Conservation (phyloP, 257 asterid genomes). For the Mentha longifolia region DNA sequence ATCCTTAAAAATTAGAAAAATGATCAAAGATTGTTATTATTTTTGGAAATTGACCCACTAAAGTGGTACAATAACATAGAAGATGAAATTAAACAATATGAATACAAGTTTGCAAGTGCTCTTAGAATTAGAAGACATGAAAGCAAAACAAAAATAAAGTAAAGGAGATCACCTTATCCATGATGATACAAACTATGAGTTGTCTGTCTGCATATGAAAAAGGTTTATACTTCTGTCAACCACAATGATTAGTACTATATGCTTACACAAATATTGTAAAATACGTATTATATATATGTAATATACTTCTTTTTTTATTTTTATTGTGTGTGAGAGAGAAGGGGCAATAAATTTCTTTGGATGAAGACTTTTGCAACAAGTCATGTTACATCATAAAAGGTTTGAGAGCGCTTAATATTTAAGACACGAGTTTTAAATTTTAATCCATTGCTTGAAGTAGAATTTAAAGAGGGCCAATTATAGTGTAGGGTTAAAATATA, state of each 20-base stretch:
- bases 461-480: conserved; percentile 21
- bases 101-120: not conserved
- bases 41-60: too few relatives aligned
- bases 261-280: not conserved
- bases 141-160: not conserved
- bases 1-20: too few relatives aligned
- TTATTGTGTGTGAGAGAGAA: not conserved
- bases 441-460: conserved; percentile 37
- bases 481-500: conserved; percentile 38
- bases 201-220: conserved; percentile 16
- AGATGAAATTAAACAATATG: not conserved
- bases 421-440: conserved; percentile 28
- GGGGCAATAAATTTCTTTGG: not conserved
- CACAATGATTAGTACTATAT: conserved; percentile 26
- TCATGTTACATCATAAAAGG: conserved; percentile 36
- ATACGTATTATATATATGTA: not conserved
- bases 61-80: not conserved
- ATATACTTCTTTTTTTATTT: too few relatives aligned
- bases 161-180: conserved; percentile 10
- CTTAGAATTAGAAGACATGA: conserved; percentile 19
- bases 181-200: conserved; percentile 11
- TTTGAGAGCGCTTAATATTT: conserved; percentile 39
- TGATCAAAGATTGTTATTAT: too few relatives aligned
- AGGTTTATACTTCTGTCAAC: not conserved
- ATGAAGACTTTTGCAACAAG: conserved; percentile 10